Evolutionary conservation across 2,329 filamentous ascomycete genomes (phyloP), one percentile per base, ranked within the genome.

Genomic region (Penicillium digitatum): DNA sequence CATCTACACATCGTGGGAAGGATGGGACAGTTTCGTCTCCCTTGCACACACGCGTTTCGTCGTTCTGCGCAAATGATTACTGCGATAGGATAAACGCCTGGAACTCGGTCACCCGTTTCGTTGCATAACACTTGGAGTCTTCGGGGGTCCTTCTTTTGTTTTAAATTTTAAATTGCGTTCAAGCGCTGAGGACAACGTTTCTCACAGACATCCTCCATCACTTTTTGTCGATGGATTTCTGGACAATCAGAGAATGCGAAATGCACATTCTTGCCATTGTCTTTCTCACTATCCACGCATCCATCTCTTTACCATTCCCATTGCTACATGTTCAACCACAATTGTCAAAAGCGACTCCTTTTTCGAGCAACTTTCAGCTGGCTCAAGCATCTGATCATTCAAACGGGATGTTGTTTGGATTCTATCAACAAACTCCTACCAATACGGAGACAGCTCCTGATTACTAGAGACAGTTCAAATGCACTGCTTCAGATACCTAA

Each of bases 91-190:
- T 50, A 50, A 44, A 59, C 49, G 50, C 43, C 47, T 39, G 44
- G 24, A 32, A 14, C 31, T 49, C 11, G 10, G 27, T 27, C 10
- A 22, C 38, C 47, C 32, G 20, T 40, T 26, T 50, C 22, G 26
- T 22, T 24, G 43, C 37, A 50, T 35, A 42, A 31, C 48, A 11
- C 27, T 24, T 24, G 49, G 56, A 46, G 50, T 56, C 52, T 35
- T 35, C 39, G 48, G 31, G 49, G 38, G 29, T 5, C 16, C 38
- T 46, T n/a, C 27, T 40, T 46, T 54, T 40, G 3, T 32, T 40
- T 34, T 51, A 43, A 20, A 52, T 48, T 37, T 37, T 11, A 47
- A 26, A 27, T 48, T 59, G 53, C 50, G 57, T 58, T 58, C 39
- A 40, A 52, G 54, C 52, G 52, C 34, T 16, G 40, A 38, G 43